Conservation (phyloP, 192 early-diverging fungal species). For the Dimargaris xerosporica region DNA sequence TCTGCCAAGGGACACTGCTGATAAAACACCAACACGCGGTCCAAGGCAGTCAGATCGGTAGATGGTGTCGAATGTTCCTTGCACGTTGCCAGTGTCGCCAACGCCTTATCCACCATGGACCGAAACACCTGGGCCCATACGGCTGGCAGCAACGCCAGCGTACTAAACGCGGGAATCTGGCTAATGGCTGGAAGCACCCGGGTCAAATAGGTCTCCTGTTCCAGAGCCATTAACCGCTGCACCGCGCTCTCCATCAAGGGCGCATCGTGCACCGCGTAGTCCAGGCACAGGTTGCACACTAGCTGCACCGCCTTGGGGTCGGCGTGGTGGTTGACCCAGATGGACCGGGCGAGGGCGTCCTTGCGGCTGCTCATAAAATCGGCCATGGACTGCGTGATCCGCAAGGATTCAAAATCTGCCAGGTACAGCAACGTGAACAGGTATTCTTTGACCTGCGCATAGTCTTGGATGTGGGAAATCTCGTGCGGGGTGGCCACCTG, state of each 20-base stretch:
- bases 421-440: slow-evolving; percentile 47
- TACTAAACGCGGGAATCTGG: slow-evolving; percentile 16
- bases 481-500: slow-evolving; percentile 30
- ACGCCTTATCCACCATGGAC: not conserved
- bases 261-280: slow-evolving; percentile 45
- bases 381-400: slow-evolving; percentile 34
- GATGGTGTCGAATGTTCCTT: not conserved
- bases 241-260: slow-evolving; percentile 44
- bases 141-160: not conserved
- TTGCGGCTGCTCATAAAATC: slow-evolving; percentile 53
- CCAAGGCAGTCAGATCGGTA: not conserved
- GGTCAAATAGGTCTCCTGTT: slow-evolving; percentile 30
- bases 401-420: slow-evolving; percentile 53
- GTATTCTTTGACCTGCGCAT: slow-evolving; percentile 27
- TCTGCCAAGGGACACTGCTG: not conserved
- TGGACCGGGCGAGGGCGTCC: slow-evolving; percentile 42
- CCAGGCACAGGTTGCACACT: slow-evolving; percentile 58
- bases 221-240: slow-evolving; percentile 23
- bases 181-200: slow-evolving; percentile 33
- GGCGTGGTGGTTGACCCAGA: slow-evolving; percentile 48
- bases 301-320: slow-evolving; percentile 39
- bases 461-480: slow-evolving; percentile 21
- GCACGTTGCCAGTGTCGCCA: not conserved
- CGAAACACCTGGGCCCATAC: not conserved
- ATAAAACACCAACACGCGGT: not conserved